These are phyloP conservation scores for Pisolithus marmoratus DNA, from an alignment of 768 basidiomycete genomes.

Conservation along the genomic window DNA sequence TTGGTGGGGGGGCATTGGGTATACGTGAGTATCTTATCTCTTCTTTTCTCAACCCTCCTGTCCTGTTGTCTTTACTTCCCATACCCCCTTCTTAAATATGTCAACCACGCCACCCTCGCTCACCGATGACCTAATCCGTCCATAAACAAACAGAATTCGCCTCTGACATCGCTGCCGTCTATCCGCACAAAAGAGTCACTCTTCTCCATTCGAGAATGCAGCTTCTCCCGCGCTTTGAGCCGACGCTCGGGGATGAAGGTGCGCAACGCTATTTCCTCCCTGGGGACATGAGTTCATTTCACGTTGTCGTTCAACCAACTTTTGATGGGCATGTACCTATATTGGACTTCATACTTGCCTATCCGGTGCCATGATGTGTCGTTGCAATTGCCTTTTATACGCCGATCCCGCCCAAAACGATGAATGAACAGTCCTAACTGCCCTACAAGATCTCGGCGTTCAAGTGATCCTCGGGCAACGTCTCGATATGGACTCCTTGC, in stretches of 20 bases:
- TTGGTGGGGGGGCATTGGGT: conserved; percentile 71
- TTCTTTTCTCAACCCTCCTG: background rate
- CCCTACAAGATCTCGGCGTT: conserved; percentile 40
- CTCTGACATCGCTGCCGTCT: conserved; percentile 51
- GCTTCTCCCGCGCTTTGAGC: conserved; percentile 51
- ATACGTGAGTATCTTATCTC: conserved; percentile 43
- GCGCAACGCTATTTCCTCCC: conserved; percentile 5
- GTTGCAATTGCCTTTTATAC: no score
- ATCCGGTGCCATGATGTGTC: no score
- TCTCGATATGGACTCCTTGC: conserved; percentile 38
- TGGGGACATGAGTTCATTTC: background rate
- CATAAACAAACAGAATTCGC: conserved; percentile 45
- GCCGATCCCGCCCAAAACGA: no score
- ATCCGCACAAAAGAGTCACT: conserved; percentile 45
- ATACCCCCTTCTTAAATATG: no score
- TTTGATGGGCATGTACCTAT: background rate
- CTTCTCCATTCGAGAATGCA: conserved; percentile 53
- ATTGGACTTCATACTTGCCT: no score
- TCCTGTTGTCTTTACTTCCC: background rate
- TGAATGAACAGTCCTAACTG: conserved; percentile 27
- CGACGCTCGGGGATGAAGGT: conserved; percentile 49
- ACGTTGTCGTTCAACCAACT: background rate
- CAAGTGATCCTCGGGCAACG: conserved; percentile 50
- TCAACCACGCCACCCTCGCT: no score
- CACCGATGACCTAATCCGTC: no score